Evolutionary conservation across 768 basidiomycete genomes (phyloP).

Genomic region (Mrakia hoshinonis): DNA sequence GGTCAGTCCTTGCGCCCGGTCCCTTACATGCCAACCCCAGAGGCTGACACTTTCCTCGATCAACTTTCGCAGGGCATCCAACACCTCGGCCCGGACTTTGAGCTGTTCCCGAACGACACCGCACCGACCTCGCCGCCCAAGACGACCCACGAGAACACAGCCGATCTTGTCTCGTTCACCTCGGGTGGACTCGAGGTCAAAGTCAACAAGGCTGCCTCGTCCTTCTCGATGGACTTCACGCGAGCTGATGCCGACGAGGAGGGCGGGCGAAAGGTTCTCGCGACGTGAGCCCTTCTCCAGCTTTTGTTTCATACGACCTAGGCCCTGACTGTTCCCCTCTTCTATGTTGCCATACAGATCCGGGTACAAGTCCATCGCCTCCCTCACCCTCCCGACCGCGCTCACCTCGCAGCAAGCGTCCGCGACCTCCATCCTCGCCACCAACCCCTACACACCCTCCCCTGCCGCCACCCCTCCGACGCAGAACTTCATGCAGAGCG

Average conservation of each 20-base stretch:
- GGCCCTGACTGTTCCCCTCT: background rate
- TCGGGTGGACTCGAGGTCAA: constrained; percentile 51
- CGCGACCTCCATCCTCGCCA: constrained; percentile 29
- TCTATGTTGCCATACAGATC: background rate
- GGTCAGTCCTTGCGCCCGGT: constrained; percentile 27
- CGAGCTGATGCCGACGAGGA: background rate
- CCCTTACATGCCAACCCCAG: background rate
- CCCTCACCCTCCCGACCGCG: constrained; percentile 11
- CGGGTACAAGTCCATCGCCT: constrained; percentile 1
- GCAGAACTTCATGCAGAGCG: constrained; percentile 39
- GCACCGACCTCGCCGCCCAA: constrained; percentile 45
- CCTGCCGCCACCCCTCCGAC: constrained; percentile 39
- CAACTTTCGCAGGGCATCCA: constrained; percentile 33
- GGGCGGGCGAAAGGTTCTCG: background rate
- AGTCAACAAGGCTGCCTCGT: constrained; percentile 48
- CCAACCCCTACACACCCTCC: constrained; percentile 50
- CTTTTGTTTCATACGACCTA: background rate
- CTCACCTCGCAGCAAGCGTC: constrained; percentile 5
- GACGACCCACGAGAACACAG: constrained; percentile 38
- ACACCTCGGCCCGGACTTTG: constrained; percentile 48
- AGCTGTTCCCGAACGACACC: constrained; percentile 55
- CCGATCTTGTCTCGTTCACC: constrained; percentile 40
- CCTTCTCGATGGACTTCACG: constrained; percentile 52
- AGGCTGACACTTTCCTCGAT: constrained; percentile 41
- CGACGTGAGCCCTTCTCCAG: background rate